Conservation (phyloP, 495 filamentous ascomycete species). For the Choiromyces venosus region DNA sequence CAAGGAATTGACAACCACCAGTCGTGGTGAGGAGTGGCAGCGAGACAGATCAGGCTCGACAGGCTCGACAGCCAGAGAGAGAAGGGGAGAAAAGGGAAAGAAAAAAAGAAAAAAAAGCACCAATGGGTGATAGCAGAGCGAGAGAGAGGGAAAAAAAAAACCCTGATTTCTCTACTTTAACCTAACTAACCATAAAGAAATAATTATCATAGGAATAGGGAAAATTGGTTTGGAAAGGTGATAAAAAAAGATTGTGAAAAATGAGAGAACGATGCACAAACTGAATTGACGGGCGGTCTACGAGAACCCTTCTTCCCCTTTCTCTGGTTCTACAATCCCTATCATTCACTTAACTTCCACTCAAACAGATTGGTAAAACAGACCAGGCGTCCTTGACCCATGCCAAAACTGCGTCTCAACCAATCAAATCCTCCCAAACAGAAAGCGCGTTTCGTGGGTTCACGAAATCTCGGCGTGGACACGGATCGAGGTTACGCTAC, state of each 20-base stretch:
- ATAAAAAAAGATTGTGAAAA: neutral
- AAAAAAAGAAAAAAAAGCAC: no score
- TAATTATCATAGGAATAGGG: neutral
- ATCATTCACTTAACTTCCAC: neutral
- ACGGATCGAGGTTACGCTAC: neutral
- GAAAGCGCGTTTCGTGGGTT: neutral
- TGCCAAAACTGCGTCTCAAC: neutral
- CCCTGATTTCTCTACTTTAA: neutral
- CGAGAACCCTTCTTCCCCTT: neutral
- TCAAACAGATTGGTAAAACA: neutral
- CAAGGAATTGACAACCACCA: slow-evolving; percentile 10
- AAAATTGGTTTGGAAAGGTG: neutral
- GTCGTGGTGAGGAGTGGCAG: neutral
- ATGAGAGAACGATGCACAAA: neutral
- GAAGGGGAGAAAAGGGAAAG: neutral
- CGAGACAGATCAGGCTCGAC: neutral
- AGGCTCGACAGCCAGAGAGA: neutral
- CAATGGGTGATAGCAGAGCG: neutral
- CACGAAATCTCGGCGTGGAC: neutral
- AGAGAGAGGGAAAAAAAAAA: neutral
- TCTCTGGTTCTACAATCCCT: neutral
- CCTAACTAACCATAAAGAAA: neutral
- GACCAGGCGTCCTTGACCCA: neutral
- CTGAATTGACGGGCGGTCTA: neutral
- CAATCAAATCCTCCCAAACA: neutral